phyloP scores from a whole-genome alignment of 371 early-diverging fungal genomes.

The Parasitella parasitica region DNA sequence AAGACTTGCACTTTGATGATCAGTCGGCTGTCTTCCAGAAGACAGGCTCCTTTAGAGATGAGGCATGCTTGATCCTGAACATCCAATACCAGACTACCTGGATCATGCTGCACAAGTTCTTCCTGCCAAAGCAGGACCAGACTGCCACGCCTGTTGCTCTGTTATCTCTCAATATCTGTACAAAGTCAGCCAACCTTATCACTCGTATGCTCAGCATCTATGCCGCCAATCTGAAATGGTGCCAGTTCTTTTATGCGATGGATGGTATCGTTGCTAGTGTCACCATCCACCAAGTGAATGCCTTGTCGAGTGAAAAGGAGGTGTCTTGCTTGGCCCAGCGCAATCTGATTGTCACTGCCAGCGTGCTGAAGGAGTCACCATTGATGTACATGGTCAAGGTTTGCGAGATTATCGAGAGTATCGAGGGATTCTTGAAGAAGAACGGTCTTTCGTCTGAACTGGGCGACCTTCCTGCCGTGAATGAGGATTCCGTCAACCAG shows the following conservation, averaged over 20 bases:
- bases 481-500: conserved; percentile 42
- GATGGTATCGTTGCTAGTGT: conserved; percentile 52
- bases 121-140: conserved; percentile 42
- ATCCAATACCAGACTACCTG: conserved; percentile 50
- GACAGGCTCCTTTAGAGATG: conserved; percentile 40
- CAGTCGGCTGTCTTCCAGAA: conserved; percentile 24
- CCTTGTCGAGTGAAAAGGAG: conserved; percentile 38
- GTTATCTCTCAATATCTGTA: conserved; percentile 35
- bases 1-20: conserved; percentile 28
- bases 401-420: conserved; percentile 50
- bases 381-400: conserved; percentile 53
- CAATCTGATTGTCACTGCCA: conserved; percentile 43
- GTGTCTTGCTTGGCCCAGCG: conserved; percentile 40
- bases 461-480: conserved; percentile 34
- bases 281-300: conserved; percentile 49
- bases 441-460: conserved; percentile 20
- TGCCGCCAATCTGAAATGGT: conserved; percentile 38
- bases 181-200: conserved; percentile 39
- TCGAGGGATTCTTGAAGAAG: conserved; percentile 34
- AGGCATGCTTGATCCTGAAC: conserved; percentile 39
- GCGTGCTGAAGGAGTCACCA: conserved; percentile 45
- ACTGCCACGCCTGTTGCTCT: conserved; percentile 34
- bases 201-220: conserved; percentile 49
- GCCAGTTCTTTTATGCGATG: conserved; percentile 47
- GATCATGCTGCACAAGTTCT: conserved; percentile 53